Conservation (phyloP, 306 rosid genomes). For the Prunus mira region DNA sequence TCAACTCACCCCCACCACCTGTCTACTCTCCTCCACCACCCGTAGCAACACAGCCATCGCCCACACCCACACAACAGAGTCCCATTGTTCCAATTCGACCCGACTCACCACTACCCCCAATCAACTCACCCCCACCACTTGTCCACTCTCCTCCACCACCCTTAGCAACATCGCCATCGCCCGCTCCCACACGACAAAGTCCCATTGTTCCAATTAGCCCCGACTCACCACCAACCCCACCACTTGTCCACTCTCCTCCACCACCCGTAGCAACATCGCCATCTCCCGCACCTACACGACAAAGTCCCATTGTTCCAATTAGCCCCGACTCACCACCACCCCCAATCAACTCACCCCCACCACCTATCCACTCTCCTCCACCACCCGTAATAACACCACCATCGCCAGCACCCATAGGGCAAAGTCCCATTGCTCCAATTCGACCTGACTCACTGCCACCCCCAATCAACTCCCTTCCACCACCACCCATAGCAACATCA, state of each 20-base stretch:
- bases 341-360: background rate
- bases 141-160: slow-evolving; percentile 3
- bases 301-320: background rate
- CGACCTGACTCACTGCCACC: background rate
- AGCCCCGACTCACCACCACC: background rate
- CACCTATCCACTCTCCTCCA: background rate
- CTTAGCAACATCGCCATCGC: background rate
- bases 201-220: too few relatives aligned
- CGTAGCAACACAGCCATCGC: background rate
- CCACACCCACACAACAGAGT: background rate
- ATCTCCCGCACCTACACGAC: background rate
- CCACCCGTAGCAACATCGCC: background rate
- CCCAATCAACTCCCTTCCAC: too few relatives aligned
- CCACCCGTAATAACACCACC: background rate
- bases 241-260: background rate
- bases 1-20: background rate
- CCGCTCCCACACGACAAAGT: too few relatives aligned
- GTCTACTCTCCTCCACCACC: too few relatives aligned
- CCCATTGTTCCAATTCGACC: background rate
- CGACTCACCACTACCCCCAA: background rate
- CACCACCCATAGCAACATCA: too few relatives aligned
- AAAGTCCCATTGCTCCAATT: background rate
- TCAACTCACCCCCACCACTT: slow-evolving; percentile 18
- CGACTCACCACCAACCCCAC: slow-evolving; percentile 1
- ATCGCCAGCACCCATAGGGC: background rate